Evolutionary conservation across 1,284 basidiomycete species (phyloP).

Genomic region (Termitomyces sp.): DNA sequence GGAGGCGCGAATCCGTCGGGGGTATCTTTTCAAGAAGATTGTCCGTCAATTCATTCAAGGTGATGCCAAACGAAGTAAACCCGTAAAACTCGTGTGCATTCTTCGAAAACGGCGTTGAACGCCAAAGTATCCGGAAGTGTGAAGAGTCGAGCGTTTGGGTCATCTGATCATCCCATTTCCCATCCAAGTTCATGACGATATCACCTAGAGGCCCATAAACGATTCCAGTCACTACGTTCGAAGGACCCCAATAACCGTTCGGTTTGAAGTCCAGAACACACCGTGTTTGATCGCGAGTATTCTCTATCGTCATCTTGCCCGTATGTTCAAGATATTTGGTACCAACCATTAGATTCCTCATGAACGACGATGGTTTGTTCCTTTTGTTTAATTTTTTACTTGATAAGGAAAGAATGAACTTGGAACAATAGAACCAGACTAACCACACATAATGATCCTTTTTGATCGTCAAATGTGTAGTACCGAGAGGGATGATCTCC

Average conservation of each 20-base stretch:
- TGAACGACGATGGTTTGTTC: constrained; percentile 83
- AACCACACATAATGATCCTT: constrained; percentile 67
- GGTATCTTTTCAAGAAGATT: constrained; percentile 70
- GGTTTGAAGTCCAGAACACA: constrained; percentile 82
- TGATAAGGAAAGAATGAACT: neutral
- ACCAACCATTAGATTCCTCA: constrained; percentile 86
- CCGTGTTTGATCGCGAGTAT: constrained; percentile 45
- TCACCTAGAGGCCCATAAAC: constrained; percentile 54
- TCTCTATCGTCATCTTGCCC: constrained; percentile 71
- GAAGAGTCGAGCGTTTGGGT: constrained; percentile 61
- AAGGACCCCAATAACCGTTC: constrained; percentile 75
- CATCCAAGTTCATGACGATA: constrained; percentile 58
- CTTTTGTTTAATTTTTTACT: constrained; percentile 29
- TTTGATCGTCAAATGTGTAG: constrained; percentile 59
- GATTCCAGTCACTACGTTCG: constrained; percentile 67
- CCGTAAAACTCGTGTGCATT: constrained; percentile 75
- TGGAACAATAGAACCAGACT: constrained; percentile 14
- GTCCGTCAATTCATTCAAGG: constrained; percentile 75
- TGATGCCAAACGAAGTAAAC: constrained; percentile 75
- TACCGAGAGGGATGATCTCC: constrained; percentile 77
- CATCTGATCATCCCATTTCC: constrained; percentile 81
- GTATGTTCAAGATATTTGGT: constrained; percentile 86
- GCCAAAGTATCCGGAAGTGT: constrained; percentile 74
- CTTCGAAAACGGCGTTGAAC: constrained; percentile 68
- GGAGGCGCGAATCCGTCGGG: constrained; percentile 79